phyloP scores from a whole-genome alignment of 305 asterid species.

The Rubia peregrina region DNA sequence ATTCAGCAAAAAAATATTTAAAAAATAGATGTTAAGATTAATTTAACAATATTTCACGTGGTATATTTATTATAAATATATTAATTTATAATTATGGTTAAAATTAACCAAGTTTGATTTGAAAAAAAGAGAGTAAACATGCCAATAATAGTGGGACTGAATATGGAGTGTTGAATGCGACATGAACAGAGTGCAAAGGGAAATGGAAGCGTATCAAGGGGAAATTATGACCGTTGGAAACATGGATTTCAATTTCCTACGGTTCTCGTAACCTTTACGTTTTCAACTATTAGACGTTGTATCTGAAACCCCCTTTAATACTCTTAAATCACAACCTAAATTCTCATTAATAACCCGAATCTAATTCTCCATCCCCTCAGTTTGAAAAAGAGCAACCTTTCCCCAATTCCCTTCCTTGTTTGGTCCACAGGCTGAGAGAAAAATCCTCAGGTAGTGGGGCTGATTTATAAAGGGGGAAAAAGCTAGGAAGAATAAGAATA shows the following conservation, averaged over 20 bases:
- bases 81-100: too few relatives aligned
- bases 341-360: slow-evolving; percentile 16
- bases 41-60: too few relatives aligned
- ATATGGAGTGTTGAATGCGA: neutral
- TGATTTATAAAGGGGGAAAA: neutral
- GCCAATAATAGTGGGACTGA: too few relatives aligned
- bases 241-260: neutral
- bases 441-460: slow-evolving; percentile 10
- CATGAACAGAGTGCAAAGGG: neutral
- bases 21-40: too few relatives aligned
- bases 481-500: slow-evolving; percentile 18
- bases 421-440: neutral
- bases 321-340: slow-evolving; percentile 11
- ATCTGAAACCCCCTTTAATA: neutral
- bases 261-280: neutral
- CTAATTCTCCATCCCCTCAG: slow-evolving; percentile 10
- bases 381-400: neutral
- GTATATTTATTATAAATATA: too few relatives aligned
- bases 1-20: too few relatives aligned
- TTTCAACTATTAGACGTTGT: neutral
- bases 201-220: neutral
- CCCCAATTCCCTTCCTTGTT: slow-evolving; percentile 2
- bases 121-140: too few relatives aligned
- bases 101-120: too few relatives aligned
- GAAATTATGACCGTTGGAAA: slow-evolving; percentile 55